A percentile compares a stretch with the other conserved stretches of the same genome.
These are phyloP conservation scores for Ogataea salicorniae DNA, from an alignment of 805 yeast genomes.

Conservation along the genomic window DNA sequence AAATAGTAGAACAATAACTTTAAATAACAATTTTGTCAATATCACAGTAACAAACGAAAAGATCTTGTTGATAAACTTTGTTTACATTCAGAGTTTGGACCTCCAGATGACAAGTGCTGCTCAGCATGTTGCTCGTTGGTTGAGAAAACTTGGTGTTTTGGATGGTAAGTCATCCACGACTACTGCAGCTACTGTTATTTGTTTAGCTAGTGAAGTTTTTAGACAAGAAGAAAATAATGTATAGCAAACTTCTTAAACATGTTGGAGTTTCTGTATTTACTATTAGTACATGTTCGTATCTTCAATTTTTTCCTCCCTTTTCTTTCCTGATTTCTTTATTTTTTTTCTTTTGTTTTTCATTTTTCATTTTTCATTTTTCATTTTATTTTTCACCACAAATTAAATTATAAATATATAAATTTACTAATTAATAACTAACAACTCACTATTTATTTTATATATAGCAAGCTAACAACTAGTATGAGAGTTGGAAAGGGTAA, in stretches of 20 bases:
- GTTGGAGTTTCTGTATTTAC: slow-evolving; percentile 98
- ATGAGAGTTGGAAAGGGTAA: too few relatives aligned
- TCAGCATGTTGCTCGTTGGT: slow-evolving; percentile 82
- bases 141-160: slow-evolving; percentile 86
- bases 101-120: slow-evolving; percentile 88
- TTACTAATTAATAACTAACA: too few relatives aligned
- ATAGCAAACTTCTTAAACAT: slow-evolving; percentile 79
- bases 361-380: too few relatives aligned
- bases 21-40: slow-evolving; percentile 44
- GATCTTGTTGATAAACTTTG: slow-evolving; percentile 94
- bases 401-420: too few relatives aligned
- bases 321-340: too few relatives aligned
- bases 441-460: too few relatives aligned
- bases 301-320: too few relatives aligned
- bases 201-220: slow-evolving; percentile 87
- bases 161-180: slow-evolving; percentile 98
- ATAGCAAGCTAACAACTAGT: too few relatives aligned
- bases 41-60: slow-evolving; percentile 76
- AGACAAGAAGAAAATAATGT: slow-evolving; percentile 59
- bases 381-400: too few relatives aligned
- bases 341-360: too few relatives aligned
- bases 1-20: slow-evolving; percentile 37
- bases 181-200: slow-evolving; percentile 95
- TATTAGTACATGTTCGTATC: slow-evolving; percentile 47
- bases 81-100: slow-evolving; percentile 80